Evolutionary conservation across 306 rosid species (phyloP), one percentile per base, ranked within the genome.

Genomic region (Castanopsis chinensis): DNA sequence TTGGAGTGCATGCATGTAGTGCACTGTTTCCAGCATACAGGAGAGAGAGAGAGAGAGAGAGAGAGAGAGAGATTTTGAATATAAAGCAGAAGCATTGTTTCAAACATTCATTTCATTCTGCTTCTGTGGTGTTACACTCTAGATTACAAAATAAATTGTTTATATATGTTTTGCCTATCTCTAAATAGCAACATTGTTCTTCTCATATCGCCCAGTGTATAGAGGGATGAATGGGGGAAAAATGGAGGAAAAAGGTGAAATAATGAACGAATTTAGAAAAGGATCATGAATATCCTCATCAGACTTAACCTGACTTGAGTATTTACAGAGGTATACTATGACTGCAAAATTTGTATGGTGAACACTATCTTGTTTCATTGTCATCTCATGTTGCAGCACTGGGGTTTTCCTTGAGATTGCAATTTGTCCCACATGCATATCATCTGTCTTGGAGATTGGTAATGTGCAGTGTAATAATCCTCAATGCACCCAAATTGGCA

Each of bases 301-400:
- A 14, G 72, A 23, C 49, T 75, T 70, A 80, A 65, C 80, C 83
- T 80, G 45, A 71, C 76, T 58, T 20, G 54, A 41, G 19, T 87
- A 89, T 89, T 76, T 88, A 91, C 91, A 89, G 55, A 37, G 69
- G 72, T 67, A 73, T 21, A 74, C 79, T 76, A 81, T 68, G 80
- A 70, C 84, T 76, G 23, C 85, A 85, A 83, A 87, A 88, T 86
- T 82, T 83, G 80, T 43, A 27, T 1, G 41, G 70, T 37, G 63
- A 41, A 54, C 6, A 18, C 30, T 53, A 21, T 68, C 71, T 23
- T 72, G 30, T 72, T 82, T 30, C 33, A 15, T 52, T 51, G 78
- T 91, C 89, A 91, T 94, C 96, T 92, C 97, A 92, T 88, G 92
- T 86, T 91, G 92, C 98, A 94, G 89, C 98, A 94, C 37, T 82